phyloP scores from a whole-genome alignment of 116 monocot species.

The Trichopus zeylanicus region DNA sequence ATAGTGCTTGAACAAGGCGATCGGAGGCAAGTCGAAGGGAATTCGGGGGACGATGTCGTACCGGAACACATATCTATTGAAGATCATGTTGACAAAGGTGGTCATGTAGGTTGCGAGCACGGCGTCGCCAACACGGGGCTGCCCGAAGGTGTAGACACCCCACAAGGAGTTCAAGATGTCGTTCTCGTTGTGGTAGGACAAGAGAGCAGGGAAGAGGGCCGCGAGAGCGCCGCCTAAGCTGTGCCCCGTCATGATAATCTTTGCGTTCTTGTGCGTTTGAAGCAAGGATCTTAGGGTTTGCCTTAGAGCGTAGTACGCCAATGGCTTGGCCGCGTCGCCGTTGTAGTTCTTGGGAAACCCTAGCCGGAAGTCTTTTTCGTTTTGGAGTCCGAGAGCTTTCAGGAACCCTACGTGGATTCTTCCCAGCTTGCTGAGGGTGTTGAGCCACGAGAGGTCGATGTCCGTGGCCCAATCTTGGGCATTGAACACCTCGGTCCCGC shows the following conservation, averaged over 20 bases:
- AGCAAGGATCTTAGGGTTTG: background rate
- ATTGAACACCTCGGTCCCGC: slow-evolving; percentile 24
- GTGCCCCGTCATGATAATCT: slow-evolving; percentile 18
- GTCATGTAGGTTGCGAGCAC: background rate
- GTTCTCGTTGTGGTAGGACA: slow-evolving; percentile 7
- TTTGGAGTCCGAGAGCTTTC: slow-evolving; percentile 27
- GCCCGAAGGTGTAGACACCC: slow-evolving; percentile 11
- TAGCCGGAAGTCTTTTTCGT: slow-evolving; percentile 4
- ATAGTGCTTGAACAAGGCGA: slow-evolving; percentile 11
- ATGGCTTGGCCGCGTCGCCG: background rate
- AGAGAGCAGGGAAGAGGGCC: slow-evolving; percentile 10
- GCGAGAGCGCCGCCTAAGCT: slow-evolving; percentile 27
- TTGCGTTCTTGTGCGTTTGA: slow-evolving; percentile 6
- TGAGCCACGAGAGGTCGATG: slow-evolving; percentile 16
- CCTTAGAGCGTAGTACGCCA: slow-evolving; percentile 21
- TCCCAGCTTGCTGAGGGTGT: slow-evolving; percentile 6
- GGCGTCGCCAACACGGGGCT: slow-evolving; percentile 20
- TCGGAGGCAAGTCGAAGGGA: slow-evolving; percentile 10
- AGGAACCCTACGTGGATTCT: slow-evolving; percentile 22
- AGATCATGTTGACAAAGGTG: background rate
- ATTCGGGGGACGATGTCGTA: slow-evolving; percentile 20
- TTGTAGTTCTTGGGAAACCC: slow-evolving; percentile 9
- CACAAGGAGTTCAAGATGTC: slow-evolving; percentile 4
- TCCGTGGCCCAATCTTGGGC: slow-evolving; percentile 18
- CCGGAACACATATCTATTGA: slow-evolving; percentile 13